Base-by-base conservation (phyloP, 192 early-diverging fungal genomes). In the Phycomyces nitens region DNA sequence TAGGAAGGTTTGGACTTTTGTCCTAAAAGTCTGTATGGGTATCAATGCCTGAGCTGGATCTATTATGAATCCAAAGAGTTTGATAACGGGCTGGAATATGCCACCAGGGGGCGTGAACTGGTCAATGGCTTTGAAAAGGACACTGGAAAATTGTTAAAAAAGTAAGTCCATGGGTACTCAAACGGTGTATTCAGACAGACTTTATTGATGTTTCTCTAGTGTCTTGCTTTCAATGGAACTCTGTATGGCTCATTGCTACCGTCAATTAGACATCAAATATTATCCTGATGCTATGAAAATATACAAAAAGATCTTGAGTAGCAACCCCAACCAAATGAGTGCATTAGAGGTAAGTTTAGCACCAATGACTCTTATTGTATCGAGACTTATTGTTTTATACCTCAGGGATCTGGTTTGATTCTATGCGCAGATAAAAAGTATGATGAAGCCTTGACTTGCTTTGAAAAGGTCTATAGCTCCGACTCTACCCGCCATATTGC, bases 211-310 rank as follows among this genome's bases (percentile, higher is more conserved):
- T 21, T 62, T 72, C 59, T n/a, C 22, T 65, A 82, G 78, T 16
- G 77, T 81, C 53, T 65, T 69, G 20, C 60, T 70, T 20, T 81
- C 76, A 0, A 71, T 89, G 43, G 86, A 90, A 49, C 39, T 84
- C 23, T 77, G 77, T 40, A 80, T 86, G 58, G 89, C 85, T 0
- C 72, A 78, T 54, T 86, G 86, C 29, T 86, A 86, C 59, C 62
- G 82, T 23, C 74, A 72, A 21, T 69, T 89, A 20, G 83, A 84
- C 24, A 15, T 66, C 1, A 86, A 83, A 58, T 76, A 87, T 10
- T 69, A 80, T 11, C 62, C 72, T 2, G 83, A 82, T 51, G 84
- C 88, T 6, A 74, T 81, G 26, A 57, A 60, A 1, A 63, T 85
- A 2, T 92, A 86, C 56, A 75, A 80, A 6, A 70, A 72, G 22